Evolutionary conservation across 768 basidiomycete genomes (phyloP), one percentile per base, ranked within the genome.

Genomic region (Neoboletus magnificus): DNA sequence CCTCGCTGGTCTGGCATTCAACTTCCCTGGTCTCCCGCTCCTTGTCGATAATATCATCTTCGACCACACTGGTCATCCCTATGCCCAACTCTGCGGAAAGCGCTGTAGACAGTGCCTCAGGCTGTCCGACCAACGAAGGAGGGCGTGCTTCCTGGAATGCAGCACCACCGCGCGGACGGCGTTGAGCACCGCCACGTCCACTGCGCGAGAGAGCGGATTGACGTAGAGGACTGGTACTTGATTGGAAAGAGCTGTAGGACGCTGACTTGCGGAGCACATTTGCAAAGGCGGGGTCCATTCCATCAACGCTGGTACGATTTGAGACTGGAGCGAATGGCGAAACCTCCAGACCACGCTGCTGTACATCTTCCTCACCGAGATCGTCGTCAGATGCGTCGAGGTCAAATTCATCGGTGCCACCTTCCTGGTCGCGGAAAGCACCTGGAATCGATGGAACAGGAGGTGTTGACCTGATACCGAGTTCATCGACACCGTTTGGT

Each of bases 201-300:
- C 79, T 74, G 37, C 81, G 78, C 15, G 78, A 73, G 48, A 86
- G 75, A 33, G 82, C 73, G 36, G 82, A 78, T 50, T 80, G 82
- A 40, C 85, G 82, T 16, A 88, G 74, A 42, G 88, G 87, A 62
- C 85, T 87, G 18, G 76, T 74, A 52, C 75, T 67, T 33, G 79
- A 78, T 3, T 67, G 70, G n/a, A 78, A 46, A 3, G 77, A 74
- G 39, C 72, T 74, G 45, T 72, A 68, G 20, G 74, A 78, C 0
- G 73, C 70, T 5, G 79, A 72, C 39, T 85, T 84, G 52, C 82
- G 82, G 43, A 93, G 82, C 15, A 91, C 78, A 56, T 89, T 89
- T 50, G 91, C 90, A 64, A 91, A 94, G 1, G 74, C 79, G 11
- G 93, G 92, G 58, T 93, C 92, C 87, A 94, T 90, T 42, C 90